Evolutionary conservation across 306 rosid species (phyloP), one percentile per base, ranked within the genome.

Genomic region (Chamaecrista fasciculata): DNA sequence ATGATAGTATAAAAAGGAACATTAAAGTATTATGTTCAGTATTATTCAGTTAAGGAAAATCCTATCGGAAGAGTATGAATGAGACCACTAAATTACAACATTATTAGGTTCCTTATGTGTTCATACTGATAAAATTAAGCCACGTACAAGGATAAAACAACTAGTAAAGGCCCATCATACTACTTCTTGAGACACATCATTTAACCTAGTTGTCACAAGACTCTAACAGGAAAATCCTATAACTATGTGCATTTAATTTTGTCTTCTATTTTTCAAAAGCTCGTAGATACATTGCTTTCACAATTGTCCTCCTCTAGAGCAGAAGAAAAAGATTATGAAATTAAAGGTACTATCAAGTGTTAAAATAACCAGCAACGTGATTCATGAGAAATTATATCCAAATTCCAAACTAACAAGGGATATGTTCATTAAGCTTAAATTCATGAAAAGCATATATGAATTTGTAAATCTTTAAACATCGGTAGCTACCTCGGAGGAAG

Each of bases 401-500:
- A n/a, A n/a, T n/a, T 4, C 46, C 15, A 59, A 12, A 14, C 46
- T 18, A 59, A 34, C 25, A 3, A 34, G 42, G 16, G 25, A 59
- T 56, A 56, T 8, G 10, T 33, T 57, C 18, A 34, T 10, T 37
- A 18, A 59, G 34, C 10, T 2, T 34, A 15, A 5, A 59, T 25
- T 16, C 44, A 47, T 59, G 20, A 58, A 31, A 1, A 5, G 12
- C 46, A 59, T 34, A 33, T n/a, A 47, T 15, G 19, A 33, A 34
- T 15, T 31, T n/a, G 15, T 12, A 33, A 33, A 18, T 34, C 26
- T 9, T 18, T 9, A 59, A 59, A 59, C 46, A 43, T 11, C 33
- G 68, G 44, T 50, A 31, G 62, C 64, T 80, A 93, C 98, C 93
- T 93, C 91, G 42, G 81, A 56, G 80, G 93, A 90, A 42, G 98